A percentile compares a stretch with the other conserved stretches of the same genome.
phyloP scores from a whole-genome alignment of 2,329 filamentous ascomycete species.

The Aspergillus sp. region DNA sequence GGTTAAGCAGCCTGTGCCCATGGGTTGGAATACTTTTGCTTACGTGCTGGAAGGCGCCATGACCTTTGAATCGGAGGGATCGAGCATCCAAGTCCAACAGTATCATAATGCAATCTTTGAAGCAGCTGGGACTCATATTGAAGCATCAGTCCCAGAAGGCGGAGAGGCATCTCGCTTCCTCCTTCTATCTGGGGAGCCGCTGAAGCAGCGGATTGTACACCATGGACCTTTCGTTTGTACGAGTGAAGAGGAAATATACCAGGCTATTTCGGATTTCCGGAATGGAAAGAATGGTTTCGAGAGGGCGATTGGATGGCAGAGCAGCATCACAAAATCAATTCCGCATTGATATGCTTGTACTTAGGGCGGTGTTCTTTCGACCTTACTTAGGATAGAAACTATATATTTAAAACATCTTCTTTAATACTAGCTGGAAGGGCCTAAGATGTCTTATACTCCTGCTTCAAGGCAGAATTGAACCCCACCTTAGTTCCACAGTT shows the following conservation, averaged over 20 bases:
- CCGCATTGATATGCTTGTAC: no score
- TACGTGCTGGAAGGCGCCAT: constrained; percentile 76
- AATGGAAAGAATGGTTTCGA: constrained; percentile 73
- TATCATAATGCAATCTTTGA: constrained; percentile 91
- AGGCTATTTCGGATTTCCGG: constrained; percentile 74
- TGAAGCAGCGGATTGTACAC: constrained; percentile 76
- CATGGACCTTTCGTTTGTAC: constrained; percentile 82
- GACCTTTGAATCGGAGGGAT: constrained; percentile 51
- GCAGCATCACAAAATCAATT: no score
- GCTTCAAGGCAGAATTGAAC: no score
- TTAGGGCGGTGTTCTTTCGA: no score
- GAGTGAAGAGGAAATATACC: constrained; percentile 65
- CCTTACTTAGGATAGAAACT: no score
- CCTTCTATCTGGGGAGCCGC: constrained; percentile 71
- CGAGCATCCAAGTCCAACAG: constrained; percentile 37
- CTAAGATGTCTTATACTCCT: no score
- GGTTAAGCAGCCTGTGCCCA: constrained; percentile 69
- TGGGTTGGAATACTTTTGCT: constrained; percentile 83
- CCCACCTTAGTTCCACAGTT: no score
- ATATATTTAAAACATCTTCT: no score
- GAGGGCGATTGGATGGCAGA: constrained; percentile 71
- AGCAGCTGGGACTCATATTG: constrained; percentile 68
- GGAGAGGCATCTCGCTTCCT: constrained; percentile 55
- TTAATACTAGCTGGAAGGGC: no score
- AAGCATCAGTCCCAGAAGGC: constrained; percentile 62